These are phyloP conservation scores for Protea cynaroides DNA, from an alignment of 164 flowering plant species.

Conservation along the genomic window DNA sequence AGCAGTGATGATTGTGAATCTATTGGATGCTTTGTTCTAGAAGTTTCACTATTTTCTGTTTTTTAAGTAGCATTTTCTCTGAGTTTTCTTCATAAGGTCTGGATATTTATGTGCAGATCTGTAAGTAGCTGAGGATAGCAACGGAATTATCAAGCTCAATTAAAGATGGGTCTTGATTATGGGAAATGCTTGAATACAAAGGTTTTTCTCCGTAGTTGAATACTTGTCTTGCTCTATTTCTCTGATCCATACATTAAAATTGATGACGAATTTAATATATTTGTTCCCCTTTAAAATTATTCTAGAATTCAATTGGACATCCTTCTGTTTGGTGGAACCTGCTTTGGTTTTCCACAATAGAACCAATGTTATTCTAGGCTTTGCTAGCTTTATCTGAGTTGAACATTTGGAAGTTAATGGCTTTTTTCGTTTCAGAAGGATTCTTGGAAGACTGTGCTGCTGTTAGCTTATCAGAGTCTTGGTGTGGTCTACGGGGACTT, in stretches of 20 bases:
- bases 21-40: neutral
- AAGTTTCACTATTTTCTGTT: neutral
- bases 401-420: neutral
- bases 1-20: neutral
- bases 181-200: slow-evolving; percentile 23
- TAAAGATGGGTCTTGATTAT: slow-evolving; percentile 17
- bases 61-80: neutral
- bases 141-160: neutral
- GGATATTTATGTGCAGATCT: slow-evolving; percentile 14
- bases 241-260: neutral
- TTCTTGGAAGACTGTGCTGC: slow-evolving; percentile 62
- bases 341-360: too few relatives aligned
- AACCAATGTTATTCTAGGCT: too few relatives aligned
- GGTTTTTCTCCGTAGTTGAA: slow-evolving; percentile 18
- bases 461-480: slow-evolving; percentile 81
- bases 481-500: slow-evolving; percentile 93
- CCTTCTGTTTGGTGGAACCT: too few relatives aligned
- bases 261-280: too few relatives aligned
- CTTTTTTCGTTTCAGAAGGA: slow-evolving; percentile 43
- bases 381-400: too few relatives aligned
- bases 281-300: too few relatives aligned
- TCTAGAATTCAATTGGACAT: too few relatives aligned
- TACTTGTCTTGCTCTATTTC: neutral
- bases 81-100: slow-evolving; percentile 23
- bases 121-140: neutral